Evolutionary conservation across 345 rosid species (phyloP).

Genomic region (Salix koriyanagi): DNA sequence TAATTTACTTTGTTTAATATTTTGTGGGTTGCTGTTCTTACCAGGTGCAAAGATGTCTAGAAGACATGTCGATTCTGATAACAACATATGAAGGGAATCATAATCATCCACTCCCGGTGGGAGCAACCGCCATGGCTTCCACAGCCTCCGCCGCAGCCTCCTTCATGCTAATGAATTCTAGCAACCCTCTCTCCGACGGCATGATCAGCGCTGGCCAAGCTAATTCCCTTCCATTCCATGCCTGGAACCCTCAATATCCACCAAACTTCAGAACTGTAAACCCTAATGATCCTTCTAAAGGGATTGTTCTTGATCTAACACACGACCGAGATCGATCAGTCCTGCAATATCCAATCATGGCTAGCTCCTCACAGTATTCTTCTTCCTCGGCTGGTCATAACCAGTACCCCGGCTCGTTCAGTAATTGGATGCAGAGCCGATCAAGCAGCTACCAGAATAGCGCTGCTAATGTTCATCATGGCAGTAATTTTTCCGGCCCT

Average conservation of each 20-base stretch:
- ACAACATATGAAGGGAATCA: constrained; percentile 62
- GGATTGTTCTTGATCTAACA: constrained; percentile 42
- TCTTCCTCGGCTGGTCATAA: constrained; percentile 2
- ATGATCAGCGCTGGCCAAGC: constrained; percentile 15
- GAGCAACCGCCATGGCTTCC: constrained; percentile 58
- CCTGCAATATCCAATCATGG: not conserved
- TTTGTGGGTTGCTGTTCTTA: not conserved
- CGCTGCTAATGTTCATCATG: not conserved
- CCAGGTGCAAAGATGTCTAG: constrained; percentile 59
- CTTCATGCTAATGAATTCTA: constrained; percentile 43
- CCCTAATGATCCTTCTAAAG: constrained; percentile 40
- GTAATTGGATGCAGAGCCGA: constrained; percentile 23
- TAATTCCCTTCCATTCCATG: constrained; percentile 9
- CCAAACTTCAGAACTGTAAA: constrained; percentile 17
- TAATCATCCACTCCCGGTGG: constrained; percentile 60
- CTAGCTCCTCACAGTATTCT: constrained; percentile 15
- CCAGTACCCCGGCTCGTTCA: not conserved
- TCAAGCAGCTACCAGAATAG: constrained; percentile 6
- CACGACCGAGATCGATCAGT: not conserved
- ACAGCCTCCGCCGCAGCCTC: constrained; percentile 48
- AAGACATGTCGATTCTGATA: constrained; percentile 60
- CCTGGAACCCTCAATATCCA: constrained; percentile 14
- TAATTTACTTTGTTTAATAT: not conserved
- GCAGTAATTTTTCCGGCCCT: not conserved
- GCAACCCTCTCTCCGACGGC: constrained; percentile 21